Evolutionary conservation across 164 flowering plant genomes (phyloP).

Genomic region (Taxillus chinensis): DNA sequence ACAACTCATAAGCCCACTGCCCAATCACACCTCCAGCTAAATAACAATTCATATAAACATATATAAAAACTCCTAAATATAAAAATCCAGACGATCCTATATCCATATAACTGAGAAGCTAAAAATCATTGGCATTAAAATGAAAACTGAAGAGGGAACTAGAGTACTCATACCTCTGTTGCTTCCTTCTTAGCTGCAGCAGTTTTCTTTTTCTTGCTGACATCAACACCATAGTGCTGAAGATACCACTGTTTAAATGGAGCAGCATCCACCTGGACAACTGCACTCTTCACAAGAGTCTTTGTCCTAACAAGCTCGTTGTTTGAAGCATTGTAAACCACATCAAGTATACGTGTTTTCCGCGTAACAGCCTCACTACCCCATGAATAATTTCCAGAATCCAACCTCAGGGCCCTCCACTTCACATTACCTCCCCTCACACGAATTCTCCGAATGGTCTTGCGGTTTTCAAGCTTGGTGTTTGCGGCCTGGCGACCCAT

Average conservation of each 20-base stretch:
- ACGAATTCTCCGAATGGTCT: constrained; percentile 22
- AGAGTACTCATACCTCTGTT: too few species aligned
- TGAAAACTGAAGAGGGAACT: too few species aligned
- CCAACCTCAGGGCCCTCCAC: constrained; percentile 24
- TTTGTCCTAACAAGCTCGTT: constrained; percentile 25
- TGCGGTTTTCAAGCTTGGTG: constrained; percentile 22
- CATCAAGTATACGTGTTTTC: constrained; percentile 26
- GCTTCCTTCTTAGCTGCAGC: constrained; percentile 14
- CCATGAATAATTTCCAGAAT: constrained; percentile 24
- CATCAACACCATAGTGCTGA: constrained; percentile 23
- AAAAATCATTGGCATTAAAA: too few species aligned
- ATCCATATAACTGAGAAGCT: too few species aligned
- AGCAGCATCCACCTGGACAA: constrained; percentile 24
- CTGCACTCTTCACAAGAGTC: constrained; percentile 22
- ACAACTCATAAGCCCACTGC: too few species aligned
- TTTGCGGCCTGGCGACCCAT: constrained; percentile 27
- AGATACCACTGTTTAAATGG: constrained; percentile 29
- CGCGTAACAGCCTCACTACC: constrained; percentile 28
- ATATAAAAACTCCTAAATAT: too few species aligned
- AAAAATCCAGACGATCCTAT: too few species aligned
- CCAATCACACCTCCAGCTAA: too few species aligned
- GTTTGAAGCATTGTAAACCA: constrained; percentile 24
- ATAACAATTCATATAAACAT: too few species aligned
- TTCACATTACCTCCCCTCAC: constrained; percentile 27
- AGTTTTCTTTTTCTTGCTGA: constrained; percentile 26